phyloP scores from a whole-genome alignment of 1,284 basidiomycete genomes.

The Cutaneotrichosporon arboriforme region DNA sequence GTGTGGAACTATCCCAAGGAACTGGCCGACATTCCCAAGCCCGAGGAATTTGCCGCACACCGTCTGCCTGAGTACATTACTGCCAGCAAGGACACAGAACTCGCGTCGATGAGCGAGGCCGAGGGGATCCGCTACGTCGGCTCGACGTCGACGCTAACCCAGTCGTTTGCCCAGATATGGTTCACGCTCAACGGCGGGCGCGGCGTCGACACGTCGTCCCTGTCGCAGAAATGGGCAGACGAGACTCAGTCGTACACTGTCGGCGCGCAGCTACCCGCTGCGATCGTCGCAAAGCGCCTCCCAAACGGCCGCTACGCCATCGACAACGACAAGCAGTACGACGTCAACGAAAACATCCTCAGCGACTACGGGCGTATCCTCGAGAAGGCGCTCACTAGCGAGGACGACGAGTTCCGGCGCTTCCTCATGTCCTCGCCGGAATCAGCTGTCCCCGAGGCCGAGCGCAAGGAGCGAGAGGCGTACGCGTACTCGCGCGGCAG shows the following conservation, averaged over 20 bases:
- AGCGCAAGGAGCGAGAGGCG: conserved; percentile 56
- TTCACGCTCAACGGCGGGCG: conserved; percentile 63
- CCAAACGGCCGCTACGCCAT: conserved; percentile 64
- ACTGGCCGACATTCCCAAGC: conserved; percentile 65
- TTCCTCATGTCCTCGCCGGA: conserved; percentile 55
- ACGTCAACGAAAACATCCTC: conserved; percentile 62
- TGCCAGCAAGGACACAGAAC: conserved; percentile 72
- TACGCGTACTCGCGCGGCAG: conserved; percentile 66
- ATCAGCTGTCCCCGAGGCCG: conserved; percentile 41
- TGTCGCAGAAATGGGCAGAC: conserved; percentile 59
- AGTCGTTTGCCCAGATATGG: conserved; percentile 80
- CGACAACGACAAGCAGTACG: conserved; percentile 61
- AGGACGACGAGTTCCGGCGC: conserved; percentile 60
- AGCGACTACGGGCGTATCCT: conserved; percentile 79
- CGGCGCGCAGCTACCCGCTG: conserved; percentile 73
- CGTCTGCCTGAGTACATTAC: conserved; percentile 70
- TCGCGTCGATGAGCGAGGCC: conserved; percentile 59
- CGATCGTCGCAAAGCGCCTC: conserved; percentile 58
- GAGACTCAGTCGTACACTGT: conserved; percentile 65
- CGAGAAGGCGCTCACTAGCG: conserved; percentile 78
- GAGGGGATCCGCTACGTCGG: conserved; percentile 62
- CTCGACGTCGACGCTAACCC: conserved; percentile 86
- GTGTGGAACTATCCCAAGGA: conserved; percentile 79
- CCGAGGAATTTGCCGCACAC: conserved; percentile 86
- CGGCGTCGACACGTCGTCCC: conserved; percentile 55